Percentiles rank a stretch among this genome's conserved stretches.
These are phyloP conservation scores for Fusarium sulawesiense DNA, from an alignment of 2,329 filamentous ascomycete genomes.

Conservation along the genomic window DNA sequence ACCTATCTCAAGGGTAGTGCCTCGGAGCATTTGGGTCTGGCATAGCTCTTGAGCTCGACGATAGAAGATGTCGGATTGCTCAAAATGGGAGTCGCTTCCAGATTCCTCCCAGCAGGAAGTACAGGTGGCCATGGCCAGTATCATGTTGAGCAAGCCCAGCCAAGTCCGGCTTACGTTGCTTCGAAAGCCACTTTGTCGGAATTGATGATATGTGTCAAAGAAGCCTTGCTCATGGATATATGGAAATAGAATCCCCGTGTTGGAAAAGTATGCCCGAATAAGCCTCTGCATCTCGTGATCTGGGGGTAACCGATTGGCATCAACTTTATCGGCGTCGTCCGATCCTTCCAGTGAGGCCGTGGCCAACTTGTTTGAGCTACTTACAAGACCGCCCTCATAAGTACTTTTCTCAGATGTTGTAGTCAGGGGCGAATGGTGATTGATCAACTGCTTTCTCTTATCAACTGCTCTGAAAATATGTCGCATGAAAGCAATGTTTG, in stretches of 20 bases:
- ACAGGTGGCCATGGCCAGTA: slow-evolving; percentile 60
- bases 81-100: slow-evolving; percentile 38
- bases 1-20: slow-evolving; percentile 57
- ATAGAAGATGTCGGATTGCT: slow-evolving; percentile 58
- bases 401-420: neutral
- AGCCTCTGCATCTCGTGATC: slow-evolving; percentile 35
- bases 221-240: slow-evolving; percentile 46
- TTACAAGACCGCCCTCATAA: neutral
- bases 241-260: slow-evolving; percentile 48
- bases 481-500: slow-evolving; percentile 9
- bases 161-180: slow-evolving; percentile 58
- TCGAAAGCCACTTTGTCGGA: slow-evolving; percentile 35
- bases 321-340: neutral
- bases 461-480: neutral
- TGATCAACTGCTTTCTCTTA: neutral
- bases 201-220: slow-evolving; percentile 36
- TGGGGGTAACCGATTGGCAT: slow-evolving; percentile 33
- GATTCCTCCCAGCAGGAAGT: slow-evolving; percentile 19
- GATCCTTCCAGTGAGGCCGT: neutral
- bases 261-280: slow-evolving; percentile 43
- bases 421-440: neutral
- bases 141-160: slow-evolving; percentile 62
- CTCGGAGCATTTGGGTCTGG: slow-evolving; percentile 54
- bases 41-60: slow-evolving; percentile 58
- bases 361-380: neutral